Conservation (phyloP, 805 yeast species). For the Yarrowia deformans region DNA sequence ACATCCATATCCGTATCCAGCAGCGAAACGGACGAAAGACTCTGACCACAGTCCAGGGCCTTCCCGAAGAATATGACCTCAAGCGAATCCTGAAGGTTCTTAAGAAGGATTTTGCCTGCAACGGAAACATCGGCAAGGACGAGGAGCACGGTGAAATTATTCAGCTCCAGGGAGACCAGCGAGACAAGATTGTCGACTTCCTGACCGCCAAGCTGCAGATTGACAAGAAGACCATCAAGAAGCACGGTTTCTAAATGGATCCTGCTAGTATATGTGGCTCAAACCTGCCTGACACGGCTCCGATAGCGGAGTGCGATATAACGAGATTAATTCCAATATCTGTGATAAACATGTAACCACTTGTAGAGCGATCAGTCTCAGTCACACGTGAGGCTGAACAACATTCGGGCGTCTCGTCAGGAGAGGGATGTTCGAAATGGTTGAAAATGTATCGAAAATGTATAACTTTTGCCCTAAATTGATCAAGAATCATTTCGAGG, state of each 20-base stretch:
- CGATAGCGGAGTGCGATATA: slow-evolving; percentile 32
- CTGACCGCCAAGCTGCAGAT: slow-evolving; percentile 84
- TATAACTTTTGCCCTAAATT: slow-evolving; percentile 4
- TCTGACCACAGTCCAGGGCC: slow-evolving; percentile 96
- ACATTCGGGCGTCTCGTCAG: no score
- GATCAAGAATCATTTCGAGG: background rate
- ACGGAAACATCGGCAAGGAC: slow-evolving; percentile 97
- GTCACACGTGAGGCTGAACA: background rate
- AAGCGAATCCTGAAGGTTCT: slow-evolving; percentile 91
- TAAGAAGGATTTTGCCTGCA: slow-evolving; percentile 98
- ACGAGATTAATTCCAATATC: slow-evolving; percentile 39
- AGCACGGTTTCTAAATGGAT: slow-evolving; percentile 85
- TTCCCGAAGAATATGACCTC: slow-evolving; percentile 92
- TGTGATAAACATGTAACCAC: background rate
- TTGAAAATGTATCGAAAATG: slow-evolving; percentile 7
- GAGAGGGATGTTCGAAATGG: no score
- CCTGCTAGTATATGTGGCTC: slow-evolving; percentile 40
- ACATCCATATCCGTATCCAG: slow-evolving; percentile 97
- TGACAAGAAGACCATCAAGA: slow-evolving; percentile 95
- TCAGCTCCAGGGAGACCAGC: slow-evolving; percentile 98
- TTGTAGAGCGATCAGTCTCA: background rate
- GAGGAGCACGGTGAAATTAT: slow-evolving; percentile 95
- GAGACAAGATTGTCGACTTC: slow-evolving; percentile 94
- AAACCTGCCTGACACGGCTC: slow-evolving; percentile 16
- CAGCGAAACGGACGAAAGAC: slow-evolving; percentile 99